Conservation (phyloP, 164 flowering plant species). For the Vitis labrusca region DNA sequence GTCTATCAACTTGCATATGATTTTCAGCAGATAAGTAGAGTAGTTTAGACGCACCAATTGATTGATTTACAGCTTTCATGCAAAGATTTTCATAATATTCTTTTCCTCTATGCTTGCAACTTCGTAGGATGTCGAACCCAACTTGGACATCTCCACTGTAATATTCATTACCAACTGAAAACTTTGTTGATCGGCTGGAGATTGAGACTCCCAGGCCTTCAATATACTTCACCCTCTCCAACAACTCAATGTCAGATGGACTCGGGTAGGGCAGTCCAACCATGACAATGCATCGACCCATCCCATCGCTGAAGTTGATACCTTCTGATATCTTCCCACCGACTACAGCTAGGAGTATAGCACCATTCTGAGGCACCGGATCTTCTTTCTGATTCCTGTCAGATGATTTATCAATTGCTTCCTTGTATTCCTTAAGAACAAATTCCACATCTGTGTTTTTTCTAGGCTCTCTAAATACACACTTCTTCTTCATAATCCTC, state of each 20-base stretch:
- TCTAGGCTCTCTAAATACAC: conserved; percentile 86
- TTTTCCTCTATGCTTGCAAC: conserved; percentile 80
- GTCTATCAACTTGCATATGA: background rate
- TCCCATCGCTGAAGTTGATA: conserved; percentile 96
- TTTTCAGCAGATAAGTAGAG: background rate
- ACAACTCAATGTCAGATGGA: conserved; percentile 82
- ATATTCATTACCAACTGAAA: conserved; percentile 16
- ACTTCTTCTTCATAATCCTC: conserved; percentile 81
- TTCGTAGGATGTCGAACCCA: conserved; percentile 70
- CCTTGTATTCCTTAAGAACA: conserved; percentile 80
- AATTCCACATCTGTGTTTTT: conserved; percentile 62
- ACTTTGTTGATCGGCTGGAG: conserved; percentile 8
- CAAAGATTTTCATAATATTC: conserved; percentile 97
- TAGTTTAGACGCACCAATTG: conserved; percentile 62
- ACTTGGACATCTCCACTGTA: conserved; percentile 43
- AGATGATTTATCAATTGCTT: conserved; percentile 44
- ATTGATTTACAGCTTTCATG: conserved; percentile 99
- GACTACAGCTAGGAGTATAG: conserved; percentile 85
- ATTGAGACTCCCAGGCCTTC: conserved; percentile 55
- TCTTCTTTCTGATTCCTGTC: conserved; percentile 22
- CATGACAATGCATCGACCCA: conserved; percentile 96
- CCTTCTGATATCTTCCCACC: conserved; percentile 99
- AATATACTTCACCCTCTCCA: conserved; percentile 88
- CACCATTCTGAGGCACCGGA: conserved; percentile 53
- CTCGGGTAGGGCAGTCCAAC: conserved; percentile 96